Percentiles rank a stretch among this genome's conserved stretches.
These are phyloP conservation scores for Copromyces sp. DNA, from an alignment of 495 filamentous ascomycete species.

Conservation along the genomic window DNA sequence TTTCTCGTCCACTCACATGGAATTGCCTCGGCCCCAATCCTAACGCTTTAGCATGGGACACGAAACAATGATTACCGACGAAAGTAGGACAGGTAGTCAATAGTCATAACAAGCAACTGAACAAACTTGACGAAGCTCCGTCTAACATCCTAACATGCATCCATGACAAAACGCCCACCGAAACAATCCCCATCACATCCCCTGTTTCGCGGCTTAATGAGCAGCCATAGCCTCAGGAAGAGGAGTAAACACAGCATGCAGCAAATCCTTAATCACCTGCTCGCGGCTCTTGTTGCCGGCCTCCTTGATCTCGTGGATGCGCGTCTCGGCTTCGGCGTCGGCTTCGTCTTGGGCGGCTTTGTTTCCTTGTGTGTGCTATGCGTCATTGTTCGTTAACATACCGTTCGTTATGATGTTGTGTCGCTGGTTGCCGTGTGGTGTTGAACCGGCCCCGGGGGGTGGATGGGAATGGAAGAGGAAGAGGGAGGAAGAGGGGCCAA, in stretches of 20 bases:
- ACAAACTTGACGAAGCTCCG: background rate
- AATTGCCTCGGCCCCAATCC: background rate
- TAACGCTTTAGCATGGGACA: background rate
- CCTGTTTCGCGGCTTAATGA: background rate
- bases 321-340: conserved; percentile 65
- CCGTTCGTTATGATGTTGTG: background rate
- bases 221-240: background rate
- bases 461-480: background rate
- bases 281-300: conserved; percentile 68
- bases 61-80: background rate
- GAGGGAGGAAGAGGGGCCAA: background rate
- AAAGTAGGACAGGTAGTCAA: background rate
- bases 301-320: conserved; percentile 71
- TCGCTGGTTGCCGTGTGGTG: background rate
- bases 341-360: conserved; percentile 81
- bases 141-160: background rate
- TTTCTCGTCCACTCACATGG: background rate
- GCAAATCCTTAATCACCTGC: conserved; percentile 69
- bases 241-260: conserved; percentile 56
- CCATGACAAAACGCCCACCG: background rate
- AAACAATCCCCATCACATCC: no score
- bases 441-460: background rate
- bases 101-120: background rate
- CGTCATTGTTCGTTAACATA: background rate
- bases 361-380: conserved; percentile 75